These are phyloP conservation scores for Fusarium sublunatum DNA, from an alignment of 2,329 filamentous ascomycete genomes.

Conservation along the genomic window DNA sequence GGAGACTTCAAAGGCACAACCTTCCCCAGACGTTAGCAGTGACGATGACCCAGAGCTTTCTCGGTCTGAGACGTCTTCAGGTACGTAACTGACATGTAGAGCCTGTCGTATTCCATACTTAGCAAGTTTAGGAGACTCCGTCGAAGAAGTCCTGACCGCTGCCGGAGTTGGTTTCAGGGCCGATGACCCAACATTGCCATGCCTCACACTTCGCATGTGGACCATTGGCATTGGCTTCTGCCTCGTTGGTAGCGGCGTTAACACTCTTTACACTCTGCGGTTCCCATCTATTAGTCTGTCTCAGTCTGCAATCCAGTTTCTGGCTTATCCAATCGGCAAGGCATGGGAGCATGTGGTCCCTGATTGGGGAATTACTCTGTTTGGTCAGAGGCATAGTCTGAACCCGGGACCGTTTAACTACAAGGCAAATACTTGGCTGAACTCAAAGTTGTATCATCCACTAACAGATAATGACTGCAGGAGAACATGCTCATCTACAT, in stretches of 20 bases:
- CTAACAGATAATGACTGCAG: neutral
- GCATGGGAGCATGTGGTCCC: conserved; percentile 50
- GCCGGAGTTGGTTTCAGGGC: conserved; percentile 47
- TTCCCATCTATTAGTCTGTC: conserved; percentile 50
- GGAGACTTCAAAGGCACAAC: neutral
- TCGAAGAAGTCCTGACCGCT: conserved; percentile 46
- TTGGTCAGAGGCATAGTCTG: conserved; percentile 46
- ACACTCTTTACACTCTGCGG: conserved; percentile 56
- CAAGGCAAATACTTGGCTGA: conserved; percentile 35
- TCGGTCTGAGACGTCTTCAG: conserved; percentile 21
- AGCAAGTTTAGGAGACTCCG: conserved; percentile 11
- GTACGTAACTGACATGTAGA: neutral
- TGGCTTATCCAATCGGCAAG: conserved; percentile 58
- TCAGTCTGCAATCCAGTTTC: conserved; percentile 54
- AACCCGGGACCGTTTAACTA: conserved; percentile 56
- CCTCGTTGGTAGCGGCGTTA: conserved; percentile 52
- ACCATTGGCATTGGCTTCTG: conserved; percentile 53
- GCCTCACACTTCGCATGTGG: conserved; percentile 55
- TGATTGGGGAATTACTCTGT: conserved; percentile 46
- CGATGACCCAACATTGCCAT: conserved; percentile 47
- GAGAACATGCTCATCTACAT: conserved; percentile 67
- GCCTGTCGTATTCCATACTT: neutral
- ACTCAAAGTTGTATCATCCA: accelerated
- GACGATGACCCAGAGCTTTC: conserved; percentile 1
- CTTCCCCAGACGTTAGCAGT: conserved; percentile 1